Percentiles rank a stretch among this genome's conserved stretches.
phyloP scores from a whole-genome alignment of 1,284 basidiomycete genomes.

The Meripilus lineatus region DNA sequence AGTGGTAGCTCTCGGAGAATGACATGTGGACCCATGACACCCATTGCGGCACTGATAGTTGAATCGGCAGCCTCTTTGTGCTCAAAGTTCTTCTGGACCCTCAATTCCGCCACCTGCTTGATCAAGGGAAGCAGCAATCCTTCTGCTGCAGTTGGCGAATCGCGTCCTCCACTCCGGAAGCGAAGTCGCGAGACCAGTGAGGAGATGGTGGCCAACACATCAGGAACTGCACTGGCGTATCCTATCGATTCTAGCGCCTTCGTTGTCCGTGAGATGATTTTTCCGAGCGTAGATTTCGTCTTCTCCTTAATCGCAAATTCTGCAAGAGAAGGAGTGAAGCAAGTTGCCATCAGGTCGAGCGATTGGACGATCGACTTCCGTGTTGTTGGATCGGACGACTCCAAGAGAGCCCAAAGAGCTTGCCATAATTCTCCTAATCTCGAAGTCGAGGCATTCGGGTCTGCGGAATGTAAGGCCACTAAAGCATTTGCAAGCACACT shows the following conservation, averaged over 20 bases:
- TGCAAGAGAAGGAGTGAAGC: conserved; percentile 65
- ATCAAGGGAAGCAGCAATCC: conserved; percentile 73
- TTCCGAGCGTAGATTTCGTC: conserved; percentile 45
- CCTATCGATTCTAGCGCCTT: conserved; percentile 69
- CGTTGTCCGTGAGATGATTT: conserved; percentile 56
- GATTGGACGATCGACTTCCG: conserved; percentile 64
- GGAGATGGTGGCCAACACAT: conserved; percentile 61
- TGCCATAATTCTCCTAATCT: conserved; percentile 73
- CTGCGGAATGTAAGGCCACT: conserved; percentile 49
- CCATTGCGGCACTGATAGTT: conserved; percentile 79
- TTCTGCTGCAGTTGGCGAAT: conserved; percentile 61
- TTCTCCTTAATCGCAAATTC: conserved; percentile 43
- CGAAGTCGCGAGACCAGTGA: conserved; percentile 47
- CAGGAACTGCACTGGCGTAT: conserved; percentile 67
- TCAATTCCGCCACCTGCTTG: conserved; percentile 68
- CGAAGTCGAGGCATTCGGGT: conserved; percentile 42
- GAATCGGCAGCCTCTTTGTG: conserved; percentile 86
- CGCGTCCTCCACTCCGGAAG: conserved; percentile 30
- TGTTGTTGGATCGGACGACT: conserved; percentile 49
- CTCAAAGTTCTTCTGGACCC: conserved; percentile 83
- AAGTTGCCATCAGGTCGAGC: conserved; percentile 60
- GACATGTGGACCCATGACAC: conserved; percentile 81
- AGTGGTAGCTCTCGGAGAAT: conserved; percentile 79
- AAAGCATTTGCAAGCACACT: conserved; percentile 67
- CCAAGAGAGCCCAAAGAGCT: conserved; percentile 70